Evolutionary conservation across 352 stramenopile genomes (phyloP), one percentile per base, ranked within the genome.

Genomic region (Phytophthora sojae): DNA sequence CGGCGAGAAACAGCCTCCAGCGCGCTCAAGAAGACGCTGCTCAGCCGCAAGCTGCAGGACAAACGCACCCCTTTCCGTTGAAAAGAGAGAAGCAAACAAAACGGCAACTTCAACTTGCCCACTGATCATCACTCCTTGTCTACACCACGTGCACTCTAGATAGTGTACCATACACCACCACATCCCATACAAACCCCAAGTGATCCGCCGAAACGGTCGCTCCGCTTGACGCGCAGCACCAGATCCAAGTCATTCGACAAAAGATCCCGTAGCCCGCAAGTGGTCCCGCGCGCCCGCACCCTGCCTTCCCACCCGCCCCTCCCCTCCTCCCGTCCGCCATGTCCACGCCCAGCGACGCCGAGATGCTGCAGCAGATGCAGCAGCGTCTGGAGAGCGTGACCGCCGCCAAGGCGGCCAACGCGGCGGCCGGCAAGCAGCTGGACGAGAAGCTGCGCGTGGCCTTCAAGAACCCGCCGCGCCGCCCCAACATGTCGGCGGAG

Each of bases 361-460:
- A 82, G 32, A 75, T 88, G 71, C 76, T 90, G n/a, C 71, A 77
- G 62, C 72, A 89, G 70, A 70, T 90, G 69, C 77, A 89, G 64
- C 61, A 79, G 60, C 83, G 79, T 30, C 69, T 92, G 49, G 66
- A 82, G 57, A 75, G 69, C 51, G 56, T 69, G 4, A 74, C 69
- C 6, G 60, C 68, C 25, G 75, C 56, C 21, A 89, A 89, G 58
- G 69, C 75, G 25, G 70, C 71, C 45, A 92, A 92, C 59, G 85
- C 85, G 21, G 75, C 81, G 32, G 57, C 77, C 17, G 85, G 85
- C 47, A 93, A 93, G 57, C 61, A 72, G 50, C 82, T 93, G 55
- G 88, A 95, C 62, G 88, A 95, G 60, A 90, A 95, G 69, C 76
- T 95, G 53, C 67, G 71, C 55, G 71, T 84, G 51, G 76, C 82